Base-by-base conservation (phyloP, 257 asterid genomes). In the Nicotiana tomentosiformis region DNA sequence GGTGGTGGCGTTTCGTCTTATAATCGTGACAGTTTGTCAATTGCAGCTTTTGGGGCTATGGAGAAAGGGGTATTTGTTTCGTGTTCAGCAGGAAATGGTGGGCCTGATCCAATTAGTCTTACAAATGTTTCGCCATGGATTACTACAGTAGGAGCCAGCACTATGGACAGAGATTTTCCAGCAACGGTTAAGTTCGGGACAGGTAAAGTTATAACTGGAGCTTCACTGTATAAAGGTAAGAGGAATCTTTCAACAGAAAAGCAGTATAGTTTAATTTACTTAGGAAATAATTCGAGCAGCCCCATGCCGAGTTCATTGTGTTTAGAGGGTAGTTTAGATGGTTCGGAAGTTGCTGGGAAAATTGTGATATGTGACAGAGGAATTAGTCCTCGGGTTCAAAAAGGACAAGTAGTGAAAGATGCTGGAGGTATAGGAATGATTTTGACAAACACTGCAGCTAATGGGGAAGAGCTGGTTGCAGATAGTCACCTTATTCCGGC, bases 71-170 rank as follows among this genome's bases (percentile, higher is more conserved):
- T 96, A 11, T 92, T 96, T 12, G 81, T 94, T 2, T 96, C 98
- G 1, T 96, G 98, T 82, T 96, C 99, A 0, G 97, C 98, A 0
- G 98, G 99, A 18, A 94, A 96, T 82, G 97, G 96, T 4, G 99
- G 99, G 20, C 98, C 99, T 2, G 98, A 93, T 81, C 99, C 98
- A 2, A 87, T 93, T 67, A 96, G 94, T 70, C 89, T 96, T 58
- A 93, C 98, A 0, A 96, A 96, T 83, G 98, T 96, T 1, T 93
- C 98, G 1, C 99, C 99, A 1, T 96, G 98, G 99, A 93, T 96
- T 35, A 83, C 98, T 0, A 96, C 98, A 0, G 97, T 96, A 57
- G 98, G 98, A 18, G 98, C 98, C 3, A 93, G 97, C 85, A 94
- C 97, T 0, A 91, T 94, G 98, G 98, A 93, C 61, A 86, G 99